phyloP scores from a whole-genome alignment of 306 rosid genomes.

The Lupinus albus region DNA sequence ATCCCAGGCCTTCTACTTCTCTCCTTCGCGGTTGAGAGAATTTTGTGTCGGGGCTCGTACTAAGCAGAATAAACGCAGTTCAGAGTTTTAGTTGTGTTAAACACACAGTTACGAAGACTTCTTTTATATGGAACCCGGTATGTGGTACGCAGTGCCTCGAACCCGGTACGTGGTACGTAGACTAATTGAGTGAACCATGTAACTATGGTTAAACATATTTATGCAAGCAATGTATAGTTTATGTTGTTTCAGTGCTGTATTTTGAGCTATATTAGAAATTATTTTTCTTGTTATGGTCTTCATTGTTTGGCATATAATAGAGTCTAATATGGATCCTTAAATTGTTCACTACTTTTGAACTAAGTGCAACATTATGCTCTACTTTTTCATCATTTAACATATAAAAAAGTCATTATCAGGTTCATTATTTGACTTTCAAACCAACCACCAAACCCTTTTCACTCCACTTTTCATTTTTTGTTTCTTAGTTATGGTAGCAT shows the following conservation, averaged over 20 bases:
- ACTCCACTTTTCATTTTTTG: slow-evolving; percentile 9
- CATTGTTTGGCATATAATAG: slow-evolving; percentile 26
- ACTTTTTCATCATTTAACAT: slow-evolving; percentile 8
- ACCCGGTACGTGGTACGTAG: no score
- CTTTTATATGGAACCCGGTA: no score
- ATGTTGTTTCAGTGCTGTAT: slow-evolving; percentile 34
- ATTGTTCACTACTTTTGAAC: slow-evolving; percentile 30
- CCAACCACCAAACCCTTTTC: slow-evolving; percentile 6
- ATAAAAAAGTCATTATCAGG: background rate
- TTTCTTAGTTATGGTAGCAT: background rate
- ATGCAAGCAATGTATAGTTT: slow-evolving; percentile 55
- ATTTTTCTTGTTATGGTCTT: slow-evolving; percentile 26
- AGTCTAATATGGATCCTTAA: slow-evolving; percentile 33
- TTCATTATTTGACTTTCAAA: slow-evolving; percentile 14
- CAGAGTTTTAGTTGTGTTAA: slow-evolving; percentile 39
- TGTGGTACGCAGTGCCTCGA: no score
- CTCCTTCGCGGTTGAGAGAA: slow-evolving; percentile 49
- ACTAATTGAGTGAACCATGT: no score
- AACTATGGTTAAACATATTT: slow-evolving; percentile 40
- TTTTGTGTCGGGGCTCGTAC: slow-evolving; percentile 3
- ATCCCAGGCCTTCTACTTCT: slow-evolving; percentile 73
- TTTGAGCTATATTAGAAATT: slow-evolving; percentile 38
- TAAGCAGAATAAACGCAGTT: slow-evolving; percentile 20
- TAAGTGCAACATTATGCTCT: slow-evolving; percentile 23
- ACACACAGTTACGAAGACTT: no score